Conservation (phyloP, 2,329 filamentous ascomycete genomes). For the Diaporthe ilicicola region DNA sequence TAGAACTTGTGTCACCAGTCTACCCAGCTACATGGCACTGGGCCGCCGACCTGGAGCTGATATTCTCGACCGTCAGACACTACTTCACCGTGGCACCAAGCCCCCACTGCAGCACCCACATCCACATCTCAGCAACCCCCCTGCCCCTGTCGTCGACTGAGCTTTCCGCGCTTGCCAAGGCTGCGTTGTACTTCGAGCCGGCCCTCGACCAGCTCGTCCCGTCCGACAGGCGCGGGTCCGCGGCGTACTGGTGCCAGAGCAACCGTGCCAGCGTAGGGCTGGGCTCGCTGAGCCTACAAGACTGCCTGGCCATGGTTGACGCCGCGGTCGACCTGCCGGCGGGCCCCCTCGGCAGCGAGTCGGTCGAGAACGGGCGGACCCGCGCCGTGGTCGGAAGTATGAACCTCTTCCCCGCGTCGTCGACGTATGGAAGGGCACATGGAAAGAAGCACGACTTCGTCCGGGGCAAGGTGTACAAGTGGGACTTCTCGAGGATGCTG, state of each 20-base stretch:
- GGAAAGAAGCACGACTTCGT: constrained; percentile 46
- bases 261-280: constrained; percentile 43
- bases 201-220: constrained; percentile 46
- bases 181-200: constrained; percentile 45
- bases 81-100: constrained; percentile 40
- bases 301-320: constrained; percentile 41
- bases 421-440: constrained; percentile 42
- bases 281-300: constrained; percentile 29
- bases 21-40: constrained; percentile 41
- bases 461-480: constrained; percentile 51
- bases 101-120: constrained; percentile 47
- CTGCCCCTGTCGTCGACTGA: constrained; percentile 36
- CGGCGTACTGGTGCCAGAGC: constrained; percentile 47
- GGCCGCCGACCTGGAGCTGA: constrained; percentile 41
- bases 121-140: constrained; percentile 44
- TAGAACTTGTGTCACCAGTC: constrained; percentile 49
- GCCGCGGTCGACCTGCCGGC: constrained; percentile 25
- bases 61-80: constrained; percentile 42
- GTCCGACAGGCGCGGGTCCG: constrained; percentile 35
- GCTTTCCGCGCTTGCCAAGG: constrained; percentile 43
- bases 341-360: not conserved
- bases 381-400: constrained; percentile 41
- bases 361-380: not conserved
- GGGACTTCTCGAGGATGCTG: constrained; percentile 47
- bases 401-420: constrained; percentile 43